A percentile compares a stretch with the other conserved stretches of the same genome.
These are phyloP conservation scores for Triticum dicoccoides DNA, from an alignment of 176 grass and related monocot genomes.

Conservation along the genomic window DNA sequence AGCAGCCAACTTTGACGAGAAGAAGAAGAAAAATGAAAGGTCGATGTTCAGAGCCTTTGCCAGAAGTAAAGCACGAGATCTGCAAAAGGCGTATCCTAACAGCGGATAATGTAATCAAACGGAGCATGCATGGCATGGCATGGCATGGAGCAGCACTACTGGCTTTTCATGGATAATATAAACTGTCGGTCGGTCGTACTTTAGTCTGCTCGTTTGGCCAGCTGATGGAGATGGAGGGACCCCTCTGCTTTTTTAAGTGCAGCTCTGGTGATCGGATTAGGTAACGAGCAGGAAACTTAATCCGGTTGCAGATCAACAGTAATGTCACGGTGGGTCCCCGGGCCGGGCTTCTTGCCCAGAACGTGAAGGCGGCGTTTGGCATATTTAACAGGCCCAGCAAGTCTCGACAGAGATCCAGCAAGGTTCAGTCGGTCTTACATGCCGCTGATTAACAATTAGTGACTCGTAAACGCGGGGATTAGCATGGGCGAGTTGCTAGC, in stretches of 20 bases:
- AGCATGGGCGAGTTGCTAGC: neutral
- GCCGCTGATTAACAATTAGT: neutral
- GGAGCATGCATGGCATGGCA: neutral
- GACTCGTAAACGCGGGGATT: neutral
- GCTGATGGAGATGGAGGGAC: no score
- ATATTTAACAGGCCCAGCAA: neutral
- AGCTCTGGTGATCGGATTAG: constrained; percentile 20
- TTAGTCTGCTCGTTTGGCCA: neutral
- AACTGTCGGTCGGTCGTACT: neutral
- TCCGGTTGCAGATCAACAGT: neutral
- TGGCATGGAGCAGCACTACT: neutral
- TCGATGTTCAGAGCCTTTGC: neutral
- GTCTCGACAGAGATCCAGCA: neutral
- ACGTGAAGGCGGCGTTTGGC: constrained; percentile 8
- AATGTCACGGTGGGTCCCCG: neutral
- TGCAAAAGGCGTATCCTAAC: constrained; percentile 28
- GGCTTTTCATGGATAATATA: neutral
- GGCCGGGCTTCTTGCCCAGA: neutral
- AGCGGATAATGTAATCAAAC: constrained; percentile 38
- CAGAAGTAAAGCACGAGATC: neutral
- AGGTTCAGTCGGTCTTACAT: neutral
- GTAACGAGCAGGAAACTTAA: no score
- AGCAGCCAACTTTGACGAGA: neutral
- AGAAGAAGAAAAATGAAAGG: no score
- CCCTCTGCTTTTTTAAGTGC: neutral